Evolutionary conservation across 1,139 yeast species (phyloP), one percentile per base, ranked within the genome.

Genomic region (Yamadazyma sp.): DNA sequence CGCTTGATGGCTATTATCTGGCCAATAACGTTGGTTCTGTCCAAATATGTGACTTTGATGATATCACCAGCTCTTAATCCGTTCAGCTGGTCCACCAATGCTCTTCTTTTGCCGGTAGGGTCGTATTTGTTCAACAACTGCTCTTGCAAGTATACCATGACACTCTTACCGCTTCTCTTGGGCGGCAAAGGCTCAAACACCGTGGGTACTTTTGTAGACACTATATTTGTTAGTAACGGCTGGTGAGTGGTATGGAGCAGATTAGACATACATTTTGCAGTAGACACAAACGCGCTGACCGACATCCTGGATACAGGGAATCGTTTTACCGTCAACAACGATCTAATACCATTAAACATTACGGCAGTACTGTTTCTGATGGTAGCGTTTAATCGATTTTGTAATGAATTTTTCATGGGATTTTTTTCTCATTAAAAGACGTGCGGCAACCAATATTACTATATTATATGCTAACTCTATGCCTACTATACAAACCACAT

Each of bases 31-130:
- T 80, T 78, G 45, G 86, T 76, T 44, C 80, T 73, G 57, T 85
- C 86, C 50, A 70, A 72, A 56, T 86, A 88, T 20, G 83, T 78
- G 10, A 89, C 84, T 49, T 86, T 80, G 31, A 89, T 80, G 29
- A 87, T 73, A 58, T 89, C 97, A 8, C 96, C 97, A 1, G 95
- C 76, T 45, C 86, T 73, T 30, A 88, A 67, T n/a, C 79, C 76
- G 40, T 71, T 70, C 14, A 49, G 45, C 41, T 65, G 66, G 42
- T 73, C 69, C 16, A 88, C 67, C 38, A 87, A 67, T n/a, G 74
- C 72, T 45, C 84, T 68, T 67, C 90, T 83, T 64, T 76, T 70
- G 6, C 92, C 94, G 4, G 76, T 66, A 16, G 90, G 86, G 57
- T 89, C 97, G 48, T 83, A 76, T 47, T 73, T 76, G 21, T 66